Conservation (phyloP, 495 filamentous ascomycete genomes). For the Aspergillus biplanus region DNA sequence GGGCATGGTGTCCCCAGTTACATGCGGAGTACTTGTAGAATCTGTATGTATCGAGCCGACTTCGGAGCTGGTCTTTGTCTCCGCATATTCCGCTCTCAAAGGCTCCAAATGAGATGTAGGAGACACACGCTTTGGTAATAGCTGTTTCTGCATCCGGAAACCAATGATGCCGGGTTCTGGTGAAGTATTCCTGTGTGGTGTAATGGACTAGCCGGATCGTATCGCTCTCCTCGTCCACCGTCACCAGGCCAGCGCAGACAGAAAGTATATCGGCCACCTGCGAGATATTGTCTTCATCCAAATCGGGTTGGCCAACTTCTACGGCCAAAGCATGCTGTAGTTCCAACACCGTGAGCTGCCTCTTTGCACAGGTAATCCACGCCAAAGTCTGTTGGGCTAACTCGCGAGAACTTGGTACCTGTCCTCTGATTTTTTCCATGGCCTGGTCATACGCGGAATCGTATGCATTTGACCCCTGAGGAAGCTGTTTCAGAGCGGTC, state of each 20-base stretch:
- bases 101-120: conserved; percentile 17
- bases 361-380: conserved; percentile 49
- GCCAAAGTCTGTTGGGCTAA: conserved; percentile 42
- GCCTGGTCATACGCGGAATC: conserved; percentile 45
- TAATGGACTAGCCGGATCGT: conserved; percentile 59
- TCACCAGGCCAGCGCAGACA: conserved; percentile 58
- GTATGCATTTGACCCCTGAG: conserved; percentile 23
- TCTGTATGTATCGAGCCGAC: conserved; percentile 21
- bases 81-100: conserved; percentile 24
- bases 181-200: conserved; percentile 52
- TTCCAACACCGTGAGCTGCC: conserved; percentile 44
- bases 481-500: conserved; percentile 36
- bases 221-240: conserved; percentile 47
- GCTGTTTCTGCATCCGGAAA: conserved; percentile 21
- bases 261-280: conserved; percentile 44
- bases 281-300: conserved; percentile 46
- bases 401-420: conserved; percentile 28
- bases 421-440: conserved; percentile 47
- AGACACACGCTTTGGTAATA: conserved; percentile 19
- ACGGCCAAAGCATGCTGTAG: conserved; percentile 54
- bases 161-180: conserved; percentile 30
- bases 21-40: conserved; percentile 49
- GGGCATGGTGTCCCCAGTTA: conserved; percentile 46
- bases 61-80: conserved; percentile 6
- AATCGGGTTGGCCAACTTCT: conserved; percentile 24